Percentiles rank a stretch among this genome's conserved stretches.
phyloP scores from a whole-genome alignment of 371 early-diverging fungal genomes.

The Mortierella sp. region DNA sequence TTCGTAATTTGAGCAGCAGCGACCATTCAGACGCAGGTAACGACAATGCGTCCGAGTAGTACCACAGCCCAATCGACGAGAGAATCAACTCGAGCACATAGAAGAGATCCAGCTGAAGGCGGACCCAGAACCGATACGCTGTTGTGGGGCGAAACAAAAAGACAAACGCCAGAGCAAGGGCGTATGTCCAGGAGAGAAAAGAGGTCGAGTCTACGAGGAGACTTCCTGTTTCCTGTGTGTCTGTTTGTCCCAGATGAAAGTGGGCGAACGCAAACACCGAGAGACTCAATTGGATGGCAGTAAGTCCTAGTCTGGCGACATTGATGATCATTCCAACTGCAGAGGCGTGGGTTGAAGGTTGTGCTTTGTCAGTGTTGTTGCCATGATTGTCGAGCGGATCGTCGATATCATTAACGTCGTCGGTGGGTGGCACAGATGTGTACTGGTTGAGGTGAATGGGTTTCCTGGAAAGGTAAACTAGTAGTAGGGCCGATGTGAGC shows the following conservation, averaged over 20 bases:
- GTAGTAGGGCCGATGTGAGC: conserved; percentile 22
- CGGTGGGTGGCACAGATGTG: conserved; percentile 14
- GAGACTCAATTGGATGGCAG: conserved; percentile 38
- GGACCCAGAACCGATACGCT: conserved; percentile 46
- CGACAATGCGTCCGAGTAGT: neutral
- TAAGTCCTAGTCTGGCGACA: conserved; percentile 41
- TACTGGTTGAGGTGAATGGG: conserved; percentile 46
- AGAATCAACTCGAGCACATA: conserved; percentile 28
- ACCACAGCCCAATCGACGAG: conserved; percentile 17
- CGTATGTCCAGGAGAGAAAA: conserved; percentile 30
- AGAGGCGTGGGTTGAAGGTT: neutral
- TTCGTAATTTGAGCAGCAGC: conserved; percentile 29
- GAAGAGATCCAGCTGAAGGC: conserved; percentile 49
- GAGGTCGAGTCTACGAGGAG: conserved; percentile 10
- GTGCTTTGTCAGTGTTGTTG: neutral
- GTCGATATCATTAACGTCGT: conserved; percentile 1
- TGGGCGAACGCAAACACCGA: conserved; percentile 25
- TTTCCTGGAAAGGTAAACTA: conserved; percentile 33
- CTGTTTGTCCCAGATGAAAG: conserved; percentile 7
- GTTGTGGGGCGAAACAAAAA: conserved; percentile 20
- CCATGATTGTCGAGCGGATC: conserved; percentile 1
- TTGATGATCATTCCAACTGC: conserved; percentile 28
- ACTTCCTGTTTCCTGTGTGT: neutral
- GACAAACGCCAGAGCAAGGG: conserved; percentile 30
- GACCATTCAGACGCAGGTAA: conserved; percentile 20